A percentile compares a stretch with the other conserved stretches of the same genome.
Evolutionary conservation across 495 filamentous ascomycete species (phyloP).

Genomic region (Penicillium coprophilum): DNA sequence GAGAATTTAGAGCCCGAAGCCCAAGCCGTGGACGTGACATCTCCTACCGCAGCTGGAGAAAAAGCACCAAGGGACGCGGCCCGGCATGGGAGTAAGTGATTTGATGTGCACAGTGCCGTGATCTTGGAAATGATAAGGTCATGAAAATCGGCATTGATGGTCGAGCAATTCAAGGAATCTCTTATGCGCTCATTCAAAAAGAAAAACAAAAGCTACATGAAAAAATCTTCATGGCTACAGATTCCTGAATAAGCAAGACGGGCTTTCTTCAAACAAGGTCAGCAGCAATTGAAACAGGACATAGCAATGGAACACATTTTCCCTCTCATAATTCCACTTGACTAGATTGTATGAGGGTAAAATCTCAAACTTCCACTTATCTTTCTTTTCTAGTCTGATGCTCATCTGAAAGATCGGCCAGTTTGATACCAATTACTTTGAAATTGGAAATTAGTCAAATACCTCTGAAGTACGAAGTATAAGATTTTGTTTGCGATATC

Average conservation of each 20-base stretch:
- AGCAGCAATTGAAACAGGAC: neutral
- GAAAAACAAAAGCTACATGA: neutral
- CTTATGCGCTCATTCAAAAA: neutral
- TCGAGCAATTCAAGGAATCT: neutral
- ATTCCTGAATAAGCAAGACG: too few relatives aligned
- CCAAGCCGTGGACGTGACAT: neutral
- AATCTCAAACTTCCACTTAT: neutral
- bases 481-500: neutral
- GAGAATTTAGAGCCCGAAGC: neutral
- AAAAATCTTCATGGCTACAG: neutral
- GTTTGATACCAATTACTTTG: neutral
- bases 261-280: too few relatives aligned
- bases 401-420: neutral
- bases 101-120: neutral
- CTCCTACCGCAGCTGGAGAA: slow-evolving; percentile 3
- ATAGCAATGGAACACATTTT: neutral
- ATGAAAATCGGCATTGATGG: neutral
- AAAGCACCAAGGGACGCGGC: neutral
- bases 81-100: neutral
- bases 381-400: neutral
- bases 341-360: neutral
- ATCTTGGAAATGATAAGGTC: neutral
- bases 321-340: neutral
- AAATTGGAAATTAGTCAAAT: neutral
- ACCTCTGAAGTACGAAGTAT: neutral